Conservation (phyloP, 805 yeast species). For the Pichia deserticola region DNA sequence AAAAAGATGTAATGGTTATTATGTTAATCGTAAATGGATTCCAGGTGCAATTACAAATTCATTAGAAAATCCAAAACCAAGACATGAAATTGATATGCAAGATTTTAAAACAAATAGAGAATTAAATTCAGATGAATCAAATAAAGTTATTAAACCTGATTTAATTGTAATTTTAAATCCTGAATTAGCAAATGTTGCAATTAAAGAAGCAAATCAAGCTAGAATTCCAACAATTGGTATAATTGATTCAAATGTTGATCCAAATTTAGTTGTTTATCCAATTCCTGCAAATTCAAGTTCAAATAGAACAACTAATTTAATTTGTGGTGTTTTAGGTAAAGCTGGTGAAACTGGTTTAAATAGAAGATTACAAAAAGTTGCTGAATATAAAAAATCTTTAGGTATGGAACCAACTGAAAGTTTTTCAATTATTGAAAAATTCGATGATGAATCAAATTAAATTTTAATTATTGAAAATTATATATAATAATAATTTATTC, state of each 20-base stretch:
- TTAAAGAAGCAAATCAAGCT: slow-evolving; percentile 72
- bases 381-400: slow-evolving; percentile 25
- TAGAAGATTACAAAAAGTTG: slow-evolving; percentile 40
- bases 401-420: slow-evolving; percentile 21
- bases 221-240: slow-evolving; percentile 91
- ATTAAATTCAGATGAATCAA: slow-evolving; percentile 42
- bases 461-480: neutral
- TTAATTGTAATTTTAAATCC: slow-evolving; percentile 83
- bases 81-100: slow-evolving; percentile 69
- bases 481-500: neutral
- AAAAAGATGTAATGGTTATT: slow-evolving; percentile 65
- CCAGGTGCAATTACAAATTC: slow-evolving; percentile 93
- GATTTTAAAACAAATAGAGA: slow-evolving; percentile 60
- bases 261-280: slow-evolving; percentile 83
- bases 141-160: slow-evolving; percentile 73
- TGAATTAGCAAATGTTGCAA: slow-evolving; percentile 70
- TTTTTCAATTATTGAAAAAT: slow-evolving; percentile 9
- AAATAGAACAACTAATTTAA: slow-evolving; percentile 66
- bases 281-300: slow-evolving; percentile 96
- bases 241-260: slow-evolving; percentile 90
- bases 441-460: neutral
- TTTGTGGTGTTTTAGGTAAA: slow-evolving; percentile 74
- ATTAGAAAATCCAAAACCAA: slow-evolving; percentile 47
- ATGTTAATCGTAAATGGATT: slow-evolving; percentile 80
- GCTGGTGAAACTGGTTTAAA: slow-evolving; percentile 78